Conservation (phyloP, 805 yeast genomes). For the Candida ulmi region DNA sequence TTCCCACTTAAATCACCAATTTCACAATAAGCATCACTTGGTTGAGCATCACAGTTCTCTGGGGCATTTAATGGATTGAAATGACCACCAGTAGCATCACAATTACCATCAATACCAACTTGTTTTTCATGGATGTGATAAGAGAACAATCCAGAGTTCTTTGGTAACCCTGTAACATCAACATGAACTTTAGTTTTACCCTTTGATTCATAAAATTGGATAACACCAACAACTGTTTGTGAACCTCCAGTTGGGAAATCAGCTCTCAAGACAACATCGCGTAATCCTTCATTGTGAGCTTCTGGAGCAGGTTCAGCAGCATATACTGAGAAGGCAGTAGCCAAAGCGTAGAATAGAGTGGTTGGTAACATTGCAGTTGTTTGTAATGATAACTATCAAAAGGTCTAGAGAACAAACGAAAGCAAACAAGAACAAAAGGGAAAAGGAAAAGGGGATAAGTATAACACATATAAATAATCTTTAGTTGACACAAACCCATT, state of each 20-base stretch:
- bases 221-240: slow-evolving; percentile 40
- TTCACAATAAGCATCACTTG: slow-evolving; percentile 53
- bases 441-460: too few species aligned
- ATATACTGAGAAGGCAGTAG: slow-evolving; percentile 6
- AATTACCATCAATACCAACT: slow-evolving; percentile 44
- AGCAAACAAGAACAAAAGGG: neutral
- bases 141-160: slow-evolving; percentile 58
- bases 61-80: slow-evolving; percentile 62
- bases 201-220: slow-evolving; percentile 56
- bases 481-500: too few species aligned
- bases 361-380: slow-evolving; percentile 11
- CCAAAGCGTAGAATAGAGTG: slow-evolving; percentile 5
- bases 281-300: slow-evolving; percentile 15
- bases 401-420: too few species aligned
- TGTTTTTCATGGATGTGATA: slow-evolving; percentile 63
- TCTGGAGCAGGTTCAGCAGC: slow-evolving; percentile 12
- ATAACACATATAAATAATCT: too few species aligned
- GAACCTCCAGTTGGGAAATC: slow-evolving; percentile 25
- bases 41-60: slow-evolving; percentile 43
- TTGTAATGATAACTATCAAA: too few species aligned
- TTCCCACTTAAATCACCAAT: slow-evolving; percentile 77
- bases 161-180: slow-evolving; percentile 66
- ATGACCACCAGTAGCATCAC: slow-evolving; percentile 51
- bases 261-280: slow-evolving; percentile 24
- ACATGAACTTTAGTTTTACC: slow-evolving; percentile 61